A percentile compares a stretch with the other conserved stretches of the same genome.
Conservation (phyloP, 2,329 filamentous ascomycete species). For the Venturia asperata region DNA sequence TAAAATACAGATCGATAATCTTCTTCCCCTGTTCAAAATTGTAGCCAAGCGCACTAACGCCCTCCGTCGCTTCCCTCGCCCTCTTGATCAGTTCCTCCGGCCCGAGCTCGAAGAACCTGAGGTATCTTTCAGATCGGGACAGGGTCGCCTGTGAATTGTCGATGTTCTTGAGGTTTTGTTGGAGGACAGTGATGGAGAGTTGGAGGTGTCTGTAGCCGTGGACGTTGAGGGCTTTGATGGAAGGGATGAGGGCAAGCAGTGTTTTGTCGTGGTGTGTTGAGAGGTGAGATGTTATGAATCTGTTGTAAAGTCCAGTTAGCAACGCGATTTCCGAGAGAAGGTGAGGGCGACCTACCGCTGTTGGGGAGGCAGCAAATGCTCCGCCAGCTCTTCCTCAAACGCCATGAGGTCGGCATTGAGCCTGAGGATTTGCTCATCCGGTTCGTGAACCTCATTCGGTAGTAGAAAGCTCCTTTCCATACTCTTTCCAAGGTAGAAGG, state of each 20-base stretch:
- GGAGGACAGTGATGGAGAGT: conserved; percentile 87
- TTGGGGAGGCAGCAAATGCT: conserved; percentile 65
- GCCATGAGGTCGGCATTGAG: conserved; percentile 79
- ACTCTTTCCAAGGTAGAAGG: conserved; percentile 65
- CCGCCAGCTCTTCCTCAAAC: conserved; percentile 75
- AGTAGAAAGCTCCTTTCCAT: conserved; percentile 42
- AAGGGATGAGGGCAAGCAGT: conserved; percentile 63
- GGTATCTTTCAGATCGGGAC: conserved; percentile 58
- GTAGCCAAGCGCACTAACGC: conserved; percentile 29
- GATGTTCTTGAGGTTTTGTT: conserved; percentile 94
- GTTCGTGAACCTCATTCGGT: conserved; percentile 67
- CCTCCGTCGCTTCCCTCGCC: conserved; percentile 55
- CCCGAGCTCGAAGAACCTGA: conserved; percentile 58
- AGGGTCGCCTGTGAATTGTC: conserved; percentile 59
- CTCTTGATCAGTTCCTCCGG: conserved; percentile 57
- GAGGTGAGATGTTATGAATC: conserved; percentile 70
- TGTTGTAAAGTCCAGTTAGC: conserved; percentile 31
- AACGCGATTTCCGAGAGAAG: not conserved
- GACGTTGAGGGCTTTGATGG: conserved; percentile 74
- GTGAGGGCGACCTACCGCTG: conserved; percentile 24
- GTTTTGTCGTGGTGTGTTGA: conserved; percentile 71
- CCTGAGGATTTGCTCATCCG: conserved; percentile 70
- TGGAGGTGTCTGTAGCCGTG: conserved; percentile 82
- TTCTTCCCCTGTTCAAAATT: conserved; percentile 35
- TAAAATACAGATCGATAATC: conserved; percentile 37